Conservation (phyloP, 192 early-diverging fungal genomes). For the Podila minutissima region DNA sequence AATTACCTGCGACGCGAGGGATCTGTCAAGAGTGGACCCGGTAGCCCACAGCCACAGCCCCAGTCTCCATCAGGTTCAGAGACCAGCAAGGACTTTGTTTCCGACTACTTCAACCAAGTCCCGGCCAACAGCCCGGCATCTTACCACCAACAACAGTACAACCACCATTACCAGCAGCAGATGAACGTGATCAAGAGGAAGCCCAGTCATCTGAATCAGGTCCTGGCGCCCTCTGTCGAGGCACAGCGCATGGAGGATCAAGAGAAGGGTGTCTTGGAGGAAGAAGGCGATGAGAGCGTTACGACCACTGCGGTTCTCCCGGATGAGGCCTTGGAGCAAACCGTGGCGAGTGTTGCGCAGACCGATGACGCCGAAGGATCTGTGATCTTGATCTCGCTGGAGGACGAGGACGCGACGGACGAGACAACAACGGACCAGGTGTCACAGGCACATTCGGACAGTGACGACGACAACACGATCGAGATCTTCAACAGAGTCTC, state of each 20-base stretch:
- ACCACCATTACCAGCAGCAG: not conserved
- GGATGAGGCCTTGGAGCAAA: not conserved
- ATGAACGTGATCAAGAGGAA: constrained; percentile 7
- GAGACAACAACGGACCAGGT: not conserved
- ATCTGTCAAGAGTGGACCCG: constrained; percentile 6
- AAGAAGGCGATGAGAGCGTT: not conserved
- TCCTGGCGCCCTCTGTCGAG: not conserved
- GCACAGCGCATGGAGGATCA: not conserved
- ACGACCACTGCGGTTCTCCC: not conserved
- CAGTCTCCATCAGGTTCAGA: not conserved
- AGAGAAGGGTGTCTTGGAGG: constrained; percentile 1
- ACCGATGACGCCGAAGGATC: constrained; percentile 1
- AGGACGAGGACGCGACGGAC: constrained; percentile 6
- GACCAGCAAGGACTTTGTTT: not conserved
- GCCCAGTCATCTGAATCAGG: constrained; percentile 14
- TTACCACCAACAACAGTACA: constrained; percentile 25
- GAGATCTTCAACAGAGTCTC: constrained; percentile 14
- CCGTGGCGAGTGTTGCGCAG: not conserved
- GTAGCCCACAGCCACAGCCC: constrained; percentile 2
- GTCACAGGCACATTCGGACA: not conserved
- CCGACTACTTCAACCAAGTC: constrained; percentile 29
- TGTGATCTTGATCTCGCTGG: constrained; percentile 19
- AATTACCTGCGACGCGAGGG: constrained; percentile 2
- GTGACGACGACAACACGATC: constrained; percentile 15
- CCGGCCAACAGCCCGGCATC: not conserved